Evolutionary conservation across 352 stramenopile genomes (phyloP), one percentile per base, ranked within the genome.

Genomic region (Pythium sp.): DNA sequence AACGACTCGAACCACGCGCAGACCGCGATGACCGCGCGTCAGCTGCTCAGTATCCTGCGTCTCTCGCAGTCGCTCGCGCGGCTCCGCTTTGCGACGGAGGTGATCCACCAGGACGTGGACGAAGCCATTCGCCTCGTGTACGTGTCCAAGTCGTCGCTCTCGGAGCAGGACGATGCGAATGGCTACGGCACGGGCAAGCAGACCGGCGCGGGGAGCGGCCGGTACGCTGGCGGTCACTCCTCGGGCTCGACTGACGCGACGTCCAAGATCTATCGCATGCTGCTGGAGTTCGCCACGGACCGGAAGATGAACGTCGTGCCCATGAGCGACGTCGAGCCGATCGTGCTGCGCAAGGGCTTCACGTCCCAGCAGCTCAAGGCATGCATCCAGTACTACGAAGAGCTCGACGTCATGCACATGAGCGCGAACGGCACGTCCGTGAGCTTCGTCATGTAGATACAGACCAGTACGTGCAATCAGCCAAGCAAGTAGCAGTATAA

Each of bases 11-110:
- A 96, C 65, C 82, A 96, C 62, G 93, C 98, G 55, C 96, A 99
- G 78, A 99, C 96, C 3, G 91, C 95, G 58, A 99, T 99, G 96
- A 99, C 98, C 5, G 96, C 98, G 34, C 91, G 98, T 56, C 97
- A 99, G 80, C 78, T 99, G 46, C 79, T 99, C 32, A 99, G 97
- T 75, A 99, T 99, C 73, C 81, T 99, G 36, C 96, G 98, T 24
- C 87, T 99, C 43, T 98, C 92, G 15, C 92, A 98, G 68, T 95
- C 97, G n/a, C 87, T 99, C 1, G 98, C 97, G 28, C 87, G 98
- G 38, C 81, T 99, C 43, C 90, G 97, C 22, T 99, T 99, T 73
- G 91, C 91, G 38, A 96, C 84, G 0, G 87, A 97, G 70, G 97
- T 99, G 12, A 97, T 97, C 58, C 86, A 91, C 53, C 94, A 98